Base-by-base conservation (phyloP, 2,329 filamentous ascomycete species). In the Pseudogymnoascus sp. region DNA sequence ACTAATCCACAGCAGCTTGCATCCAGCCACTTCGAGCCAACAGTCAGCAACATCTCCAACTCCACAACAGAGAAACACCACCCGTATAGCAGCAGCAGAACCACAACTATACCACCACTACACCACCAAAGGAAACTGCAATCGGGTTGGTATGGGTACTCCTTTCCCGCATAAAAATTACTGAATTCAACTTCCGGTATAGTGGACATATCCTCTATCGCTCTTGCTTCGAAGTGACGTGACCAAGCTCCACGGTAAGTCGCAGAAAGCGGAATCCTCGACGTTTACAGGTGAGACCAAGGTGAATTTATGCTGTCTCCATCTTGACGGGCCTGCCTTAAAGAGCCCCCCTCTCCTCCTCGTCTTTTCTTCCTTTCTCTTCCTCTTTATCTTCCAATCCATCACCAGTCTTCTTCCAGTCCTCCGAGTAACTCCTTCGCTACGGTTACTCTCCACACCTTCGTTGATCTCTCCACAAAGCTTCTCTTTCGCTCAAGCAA, bases 361-460 rank as follows among this genome's bases (percentile, higher is more conserved):
- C 28, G 26, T 5, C 31, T 26, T 53, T 31, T 53, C 31, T 5
- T 53, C 19, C 26, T 6, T 53, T 53, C n/a, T 31, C 47, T 38
- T 23, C n/a, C 21, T 60, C 19, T 23, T 60, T 60, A 36, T 17
- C 15, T 26, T 35, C 23, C 57, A 36, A 35, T 36, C 57, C 31
- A 36, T 17, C 23, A 11, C 57, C 57, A 9, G 13, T 40, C 57
- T 38, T 40, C 57, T 38, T 36, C 31, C 31, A 38, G 33, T 38
- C 57, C n/a, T 23, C 19, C 23, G 36, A 38, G 57, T 60, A 60
- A 60, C 57, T 60, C 57, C 57, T 60, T 60, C 57, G 57, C 57
- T 60, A 60, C 57, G 57, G 57, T 60, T 60, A 60, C 57, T 60
- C 44, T 60, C 23, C 28, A 9, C 23, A 60, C 57, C 57, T 60